Conservation (phyloP, 805 yeast species). For the Kuraishia hungarica region DNA sequence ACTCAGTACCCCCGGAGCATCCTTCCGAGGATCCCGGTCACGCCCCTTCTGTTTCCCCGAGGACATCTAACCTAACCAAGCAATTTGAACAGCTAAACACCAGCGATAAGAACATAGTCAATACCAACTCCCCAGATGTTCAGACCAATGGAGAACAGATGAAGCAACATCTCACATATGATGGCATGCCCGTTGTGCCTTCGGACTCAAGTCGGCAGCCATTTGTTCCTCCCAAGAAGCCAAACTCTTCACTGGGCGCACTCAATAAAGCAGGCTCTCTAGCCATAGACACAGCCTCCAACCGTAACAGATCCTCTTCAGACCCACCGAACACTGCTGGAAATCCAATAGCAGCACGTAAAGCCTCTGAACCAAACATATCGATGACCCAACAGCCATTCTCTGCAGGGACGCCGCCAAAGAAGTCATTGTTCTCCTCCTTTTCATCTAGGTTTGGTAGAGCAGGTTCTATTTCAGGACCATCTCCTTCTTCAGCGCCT, state of each 20-base stretch:
- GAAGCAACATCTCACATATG: not conserved
- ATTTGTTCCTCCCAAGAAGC: not conserved
- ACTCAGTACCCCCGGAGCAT: no score
- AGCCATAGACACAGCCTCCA: not conserved
- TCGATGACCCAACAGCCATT: constrained; percentile 3
- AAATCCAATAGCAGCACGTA: not conserved
- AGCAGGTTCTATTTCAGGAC: not conserved
- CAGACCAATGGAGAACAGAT: no score
- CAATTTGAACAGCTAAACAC: not conserved
- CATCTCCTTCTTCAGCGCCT: not conserved
- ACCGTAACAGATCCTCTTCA: not conserved
- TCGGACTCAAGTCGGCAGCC: not conserved
- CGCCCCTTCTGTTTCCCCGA: not conserved
- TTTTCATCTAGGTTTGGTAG: constrained; percentile 22
- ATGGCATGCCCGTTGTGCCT: not conserved
- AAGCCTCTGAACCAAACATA: not conserved
- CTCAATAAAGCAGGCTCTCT: not conserved
- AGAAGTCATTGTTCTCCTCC: constrained; percentile 21
- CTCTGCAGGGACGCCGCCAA: constrained; percentile 12
- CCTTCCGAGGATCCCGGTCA: not conserved
- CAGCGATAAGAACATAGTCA: not conserved
- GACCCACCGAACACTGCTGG: constrained; percentile 1
- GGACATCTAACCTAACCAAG: not conserved
- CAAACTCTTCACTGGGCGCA: not conserved
- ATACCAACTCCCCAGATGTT: not conserved